Percentiles rank a stretch among this genome's conserved stretches.
phyloP scores from a whole-genome alignment of 1,284 basidiomycete genomes.

The Ustilago bromivora region DNA sequence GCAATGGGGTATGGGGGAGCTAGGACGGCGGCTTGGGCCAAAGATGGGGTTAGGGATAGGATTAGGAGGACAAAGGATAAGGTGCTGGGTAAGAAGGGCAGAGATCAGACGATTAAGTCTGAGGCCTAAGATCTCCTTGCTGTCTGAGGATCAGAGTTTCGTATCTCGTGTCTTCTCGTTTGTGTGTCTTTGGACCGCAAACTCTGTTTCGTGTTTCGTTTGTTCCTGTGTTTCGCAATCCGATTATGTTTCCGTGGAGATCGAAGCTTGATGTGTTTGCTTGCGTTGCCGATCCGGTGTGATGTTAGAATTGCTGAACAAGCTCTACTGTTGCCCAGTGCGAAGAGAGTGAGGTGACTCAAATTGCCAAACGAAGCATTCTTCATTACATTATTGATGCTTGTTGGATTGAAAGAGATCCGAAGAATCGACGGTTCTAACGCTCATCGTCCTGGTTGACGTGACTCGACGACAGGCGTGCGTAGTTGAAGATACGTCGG shows the following conservation, averaged over 20 bases:
- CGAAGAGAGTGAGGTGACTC: too few species aligned
- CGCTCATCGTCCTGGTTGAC: too few species aligned
- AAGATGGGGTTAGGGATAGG: constrained; percentile 56
- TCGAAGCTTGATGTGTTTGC: not conserved
- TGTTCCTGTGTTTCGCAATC: not conserved
- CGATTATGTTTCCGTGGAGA: not conserved
- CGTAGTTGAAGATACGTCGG: too few species aligned
- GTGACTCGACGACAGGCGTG: too few species aligned
- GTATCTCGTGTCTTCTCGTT: not conserved
- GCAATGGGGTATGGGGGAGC: constrained; percentile 63
- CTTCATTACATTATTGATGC: too few species aligned
- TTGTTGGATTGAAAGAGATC: too few species aligned
- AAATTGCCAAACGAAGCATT: too few species aligned
- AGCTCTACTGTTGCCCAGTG: too few species aligned
- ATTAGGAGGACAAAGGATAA: constrained; percentile 38
- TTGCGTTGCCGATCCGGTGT: too few species aligned
- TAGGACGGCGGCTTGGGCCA: constrained; percentile 63
- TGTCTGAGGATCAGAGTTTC: too few species aligned
- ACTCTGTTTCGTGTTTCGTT: not conserved
- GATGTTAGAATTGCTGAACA: too few species aligned
- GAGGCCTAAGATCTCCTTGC: constrained; percentile 29
- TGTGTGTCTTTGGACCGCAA: not conserved
- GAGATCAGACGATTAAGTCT: constrained; percentile 56
- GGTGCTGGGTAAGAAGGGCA: constrained; percentile 49
- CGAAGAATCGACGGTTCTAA: too few species aligned